These are phyloP conservation scores for Podospora tetraspora DNA, from an alignment of 495 filamentous ascomycete genomes.

Conservation along the genomic window DNA sequence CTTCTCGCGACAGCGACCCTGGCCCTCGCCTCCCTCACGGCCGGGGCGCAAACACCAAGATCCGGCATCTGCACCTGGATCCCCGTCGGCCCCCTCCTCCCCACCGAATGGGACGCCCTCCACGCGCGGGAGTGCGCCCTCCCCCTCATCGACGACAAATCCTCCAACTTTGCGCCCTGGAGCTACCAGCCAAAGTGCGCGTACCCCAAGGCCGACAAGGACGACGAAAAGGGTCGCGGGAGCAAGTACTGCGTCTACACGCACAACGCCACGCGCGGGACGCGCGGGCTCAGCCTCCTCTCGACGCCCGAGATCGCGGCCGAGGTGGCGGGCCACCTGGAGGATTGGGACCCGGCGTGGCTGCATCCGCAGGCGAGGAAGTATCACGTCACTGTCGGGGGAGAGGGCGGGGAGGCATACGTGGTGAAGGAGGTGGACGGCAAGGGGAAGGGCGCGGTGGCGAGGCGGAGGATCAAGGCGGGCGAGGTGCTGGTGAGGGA, in stretches of 20 bases:
- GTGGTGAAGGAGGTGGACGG: not conserved
- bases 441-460: constrained; percentile 5
- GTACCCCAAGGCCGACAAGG: not conserved
- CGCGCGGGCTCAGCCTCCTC: not conserved
- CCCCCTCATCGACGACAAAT: not conserved
- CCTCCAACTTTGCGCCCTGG: not conserved
- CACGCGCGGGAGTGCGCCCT: not conserved
- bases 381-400: not conserved
- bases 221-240: not conserved
- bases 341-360: not conserved
- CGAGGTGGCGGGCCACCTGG: not conserved
- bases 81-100: not conserved
- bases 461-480: not conserved
- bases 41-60: not conserved
- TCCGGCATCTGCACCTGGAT: not conserved
- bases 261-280: not conserved
- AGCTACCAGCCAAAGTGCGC: not conserved
- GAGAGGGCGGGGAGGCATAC: not conserved
- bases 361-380: not conserved
- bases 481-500: constrained; percentile 4
- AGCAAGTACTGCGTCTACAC: constrained; percentile 6
- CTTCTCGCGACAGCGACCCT: not conserved
- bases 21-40: not conserved
- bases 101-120: not conserved
- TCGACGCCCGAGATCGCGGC: constrained; percentile 3